These are phyloP conservation scores for Cladosporium sp. DNA, from an alignment of 2,329 filamentous ascomycete species.

Conservation along the genomic window DNA sequence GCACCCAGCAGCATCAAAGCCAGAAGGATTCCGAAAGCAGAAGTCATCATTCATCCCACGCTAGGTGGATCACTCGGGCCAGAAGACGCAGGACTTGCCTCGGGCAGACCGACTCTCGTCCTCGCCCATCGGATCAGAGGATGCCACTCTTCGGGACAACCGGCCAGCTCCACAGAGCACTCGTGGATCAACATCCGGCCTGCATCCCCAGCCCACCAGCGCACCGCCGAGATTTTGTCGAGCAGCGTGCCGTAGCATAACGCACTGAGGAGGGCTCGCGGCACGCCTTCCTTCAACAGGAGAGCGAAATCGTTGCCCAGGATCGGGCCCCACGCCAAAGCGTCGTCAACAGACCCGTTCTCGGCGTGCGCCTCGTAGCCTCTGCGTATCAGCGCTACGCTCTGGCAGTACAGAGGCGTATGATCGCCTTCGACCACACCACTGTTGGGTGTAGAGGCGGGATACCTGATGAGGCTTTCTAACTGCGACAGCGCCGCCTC, in stretches of 20 bases:
- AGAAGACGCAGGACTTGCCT: neutral
- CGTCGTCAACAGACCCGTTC: neutral
- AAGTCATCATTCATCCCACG: neutral
- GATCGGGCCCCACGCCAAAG: neutral
- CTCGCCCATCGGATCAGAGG: conserved; percentile 12
- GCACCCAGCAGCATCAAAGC: neutral
- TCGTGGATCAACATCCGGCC: conserved; percentile 11
- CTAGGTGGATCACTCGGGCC: neutral
- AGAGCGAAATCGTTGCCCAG: conserved; percentile 11
- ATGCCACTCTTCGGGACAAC: conserved; percentile 12
- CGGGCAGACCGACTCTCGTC: conserved; percentile 4
- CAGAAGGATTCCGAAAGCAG: neutral
- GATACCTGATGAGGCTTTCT: neutral
- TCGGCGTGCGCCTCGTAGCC: neutral
- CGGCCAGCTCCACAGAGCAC: conserved; percentile 1
- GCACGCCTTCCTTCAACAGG: neutral
- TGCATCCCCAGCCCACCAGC: conserved; percentile 5
- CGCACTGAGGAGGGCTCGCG: neutral
- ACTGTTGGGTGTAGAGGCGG: neutral
- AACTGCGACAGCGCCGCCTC: conserved; percentile 2
- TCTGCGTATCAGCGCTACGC: neutral
- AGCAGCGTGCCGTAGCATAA: conserved; percentile 12
- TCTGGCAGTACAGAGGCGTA: conserved; percentile 3
- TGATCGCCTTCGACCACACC: neutral
- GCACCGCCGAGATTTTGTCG: neutral